Evolutionary conservation across 2,329 filamentous ascomycete genomes (phyloP), one percentile per base, ranked within the genome.

Genomic region (Penicillium occitanis): DNA sequence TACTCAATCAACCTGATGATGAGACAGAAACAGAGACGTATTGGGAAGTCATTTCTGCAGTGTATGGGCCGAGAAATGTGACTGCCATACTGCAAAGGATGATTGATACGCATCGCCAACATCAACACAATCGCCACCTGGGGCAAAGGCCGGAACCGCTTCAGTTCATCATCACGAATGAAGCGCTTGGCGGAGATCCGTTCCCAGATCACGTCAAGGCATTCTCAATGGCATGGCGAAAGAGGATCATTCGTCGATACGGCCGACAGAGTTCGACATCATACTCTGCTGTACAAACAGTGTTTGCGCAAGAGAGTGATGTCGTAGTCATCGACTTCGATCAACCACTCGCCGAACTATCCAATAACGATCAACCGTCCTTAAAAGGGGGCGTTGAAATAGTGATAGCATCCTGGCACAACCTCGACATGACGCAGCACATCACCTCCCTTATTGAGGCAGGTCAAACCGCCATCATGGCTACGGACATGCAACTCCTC

Each of bases 381-480:
- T 6, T 7, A 33, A 30, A 40, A 22, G 33, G 4, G 22, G 30
- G 11, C 17, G 35, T 22, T 11, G 17, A 58, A 25, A 58, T 58
- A 7, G 5, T 58, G 19, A 35, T 40, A 22, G 53, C 53, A 35
- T 35, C n/a, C 8, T 58, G 53, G 53, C 53, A 58, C 53, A 58
- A 58, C 35, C 53, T 19, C 53, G 53, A 58, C 53, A 22, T 58
- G 7, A 58, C 53, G n/a, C 33, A 58, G n/a, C 53, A 58, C 5
- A 37, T 58, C 14, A 11, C 53, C 33, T 22, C 53, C 10, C 33
- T 58, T 22, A 10, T 40, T 2, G n/a, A 58, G 30, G 3, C 35
- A 5, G 35, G 30, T 22, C 53, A 58, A 58, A 58, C 53, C n/a
- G 22, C 53, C 33, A 40, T 58, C 19, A 35, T 58, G 53, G 53